Base-by-base conservation (phyloP, 2,329 filamentous ascomycete species). In the Alternaria sp. region DNA sequence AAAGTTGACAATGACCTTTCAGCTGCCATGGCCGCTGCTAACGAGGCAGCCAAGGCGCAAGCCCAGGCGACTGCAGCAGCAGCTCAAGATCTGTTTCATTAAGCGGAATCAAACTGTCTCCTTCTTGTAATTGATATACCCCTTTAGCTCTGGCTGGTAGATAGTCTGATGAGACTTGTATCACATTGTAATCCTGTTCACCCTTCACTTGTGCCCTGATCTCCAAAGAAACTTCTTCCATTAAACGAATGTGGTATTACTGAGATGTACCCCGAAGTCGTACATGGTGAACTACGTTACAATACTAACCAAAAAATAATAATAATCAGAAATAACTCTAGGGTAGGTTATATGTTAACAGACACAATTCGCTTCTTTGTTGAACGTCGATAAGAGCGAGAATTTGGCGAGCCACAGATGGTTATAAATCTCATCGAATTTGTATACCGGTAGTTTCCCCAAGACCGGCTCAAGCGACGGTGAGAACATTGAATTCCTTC, bases 1-100 rank as follows among this genome's bases (percentile, higher is more conserved):
- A 68, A 68, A 24, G 60, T 70, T 23, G 72, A 77, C 44, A 69
- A 72, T 44, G 76, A 78, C 29, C 61, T 78, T n/a, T 70, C 72
- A 0, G 75, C 75, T 23, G 76, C 74, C 9, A 72, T 77, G 53
- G 74, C 72, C 1, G 75, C 75, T 4, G 75, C 75, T 1, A 76
- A 67, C n/a, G 73, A 59, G 28, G 56, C 56, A 14, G 56, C 56
- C 17, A 56, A 56, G 41, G 56, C 56, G 21, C 56, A 57, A 45
- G 74, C 73, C 14, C 74, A 77, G 50, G 73, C 73, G 4, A 75
- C 73, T n/a, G 73, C 72, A 13, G 71, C 73, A 6, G 71, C 72
- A 6, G 71, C 71, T n/a, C 72, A 76, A 50, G 56, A 58, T 31
- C 21, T 58, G 9, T 58, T 58, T 4, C 56, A 46, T 2, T 58